Conservation (phyloP, 1,284 basidiomycete species). For the Tilletia walkeri region DNA sequence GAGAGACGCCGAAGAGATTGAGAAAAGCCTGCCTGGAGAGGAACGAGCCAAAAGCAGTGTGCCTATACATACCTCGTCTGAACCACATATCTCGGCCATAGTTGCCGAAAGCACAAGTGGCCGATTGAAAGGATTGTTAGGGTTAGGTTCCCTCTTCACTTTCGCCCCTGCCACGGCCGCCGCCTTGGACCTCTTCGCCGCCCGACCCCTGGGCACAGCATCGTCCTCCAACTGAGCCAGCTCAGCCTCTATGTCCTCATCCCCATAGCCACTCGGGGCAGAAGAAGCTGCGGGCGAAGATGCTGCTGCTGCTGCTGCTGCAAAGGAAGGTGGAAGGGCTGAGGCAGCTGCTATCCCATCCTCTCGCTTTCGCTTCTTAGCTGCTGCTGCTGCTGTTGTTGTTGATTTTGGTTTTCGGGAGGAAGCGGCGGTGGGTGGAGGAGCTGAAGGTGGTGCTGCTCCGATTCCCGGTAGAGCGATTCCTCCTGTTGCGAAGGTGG, state of each 20-base stretch:
- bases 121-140: constrained; percentile 53
- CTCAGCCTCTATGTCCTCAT: constrained; percentile 32
- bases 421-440: not conserved
- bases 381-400: not conserved
- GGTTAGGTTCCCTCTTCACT: constrained; percentile 45
- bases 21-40: not conserved
- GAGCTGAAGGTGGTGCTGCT: constrained; percentile 35
- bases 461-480: constrained; percentile 44
- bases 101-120: constrained; percentile 45
- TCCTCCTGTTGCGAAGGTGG: constrained; percentile 31
- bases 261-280: constrained; percentile 21
- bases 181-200: constrained; percentile 47
- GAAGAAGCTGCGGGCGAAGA: constrained; percentile 28
- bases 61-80: constrained; percentile 35
- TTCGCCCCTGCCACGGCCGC: constrained; percentile 26
- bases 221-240: constrained; percentile 23
- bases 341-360: constrained; percentile 13
- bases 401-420: not conserved
- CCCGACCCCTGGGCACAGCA: not conserved
- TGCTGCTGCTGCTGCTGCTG: not conserved
- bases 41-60: not conserved
- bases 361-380: constrained; percentile 22
- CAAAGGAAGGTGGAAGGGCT: not conserved
- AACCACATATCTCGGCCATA: constrained; percentile 53
- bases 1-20: not conserved